Conservation (phyloP, 495 filamentous ascomycete genomes). For the Hyaloscypha bicolor region DNA sequence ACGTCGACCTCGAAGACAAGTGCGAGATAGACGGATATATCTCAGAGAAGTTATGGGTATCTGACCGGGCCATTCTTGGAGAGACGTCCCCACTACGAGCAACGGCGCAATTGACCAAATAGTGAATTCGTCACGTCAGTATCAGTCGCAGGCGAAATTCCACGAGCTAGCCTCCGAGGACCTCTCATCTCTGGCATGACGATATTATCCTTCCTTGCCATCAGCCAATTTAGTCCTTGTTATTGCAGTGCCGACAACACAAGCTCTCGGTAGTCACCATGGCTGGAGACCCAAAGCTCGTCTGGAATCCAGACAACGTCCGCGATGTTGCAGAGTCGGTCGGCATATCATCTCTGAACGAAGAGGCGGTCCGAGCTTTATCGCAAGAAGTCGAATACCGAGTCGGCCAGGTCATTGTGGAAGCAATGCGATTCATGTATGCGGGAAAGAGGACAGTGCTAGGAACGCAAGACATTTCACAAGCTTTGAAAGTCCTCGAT, state of each 20-base stretch:
- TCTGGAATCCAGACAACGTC: constrained; percentile 97
- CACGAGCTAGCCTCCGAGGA: neutral
- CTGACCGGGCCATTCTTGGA: neutral
- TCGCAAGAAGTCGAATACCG: constrained; percentile 95
- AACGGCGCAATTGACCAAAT: neutral
- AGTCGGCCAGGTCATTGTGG: constrained; percentile 86
- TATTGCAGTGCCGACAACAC: neutral
- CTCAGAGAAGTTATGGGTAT: neutral
- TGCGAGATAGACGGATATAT: neutral
- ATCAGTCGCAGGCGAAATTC: neutral
- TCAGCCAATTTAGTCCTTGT: neutral
- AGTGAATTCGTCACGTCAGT: neutral
- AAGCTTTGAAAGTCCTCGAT: constrained; percentile 81
- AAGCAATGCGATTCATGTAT: constrained; percentile 94
- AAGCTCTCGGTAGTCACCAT: neutral
- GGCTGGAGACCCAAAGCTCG: constrained; percentile 37
- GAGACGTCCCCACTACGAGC: neutral
- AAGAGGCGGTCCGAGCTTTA: constrained; percentile 82
- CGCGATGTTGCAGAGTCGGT: constrained; percentile 94
- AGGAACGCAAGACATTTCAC: constrained; percentile 81
- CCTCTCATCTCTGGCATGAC: neutral
- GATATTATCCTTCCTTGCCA: neutral
- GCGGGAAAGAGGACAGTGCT: constrained; percentile 80
- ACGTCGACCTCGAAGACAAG: neutral
- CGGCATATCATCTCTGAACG: constrained; percentile 74